Base-by-base conservation (phyloP, 1,284 basidiomycete species). In the Cutaneotrichosporon mucoides region DNA sequence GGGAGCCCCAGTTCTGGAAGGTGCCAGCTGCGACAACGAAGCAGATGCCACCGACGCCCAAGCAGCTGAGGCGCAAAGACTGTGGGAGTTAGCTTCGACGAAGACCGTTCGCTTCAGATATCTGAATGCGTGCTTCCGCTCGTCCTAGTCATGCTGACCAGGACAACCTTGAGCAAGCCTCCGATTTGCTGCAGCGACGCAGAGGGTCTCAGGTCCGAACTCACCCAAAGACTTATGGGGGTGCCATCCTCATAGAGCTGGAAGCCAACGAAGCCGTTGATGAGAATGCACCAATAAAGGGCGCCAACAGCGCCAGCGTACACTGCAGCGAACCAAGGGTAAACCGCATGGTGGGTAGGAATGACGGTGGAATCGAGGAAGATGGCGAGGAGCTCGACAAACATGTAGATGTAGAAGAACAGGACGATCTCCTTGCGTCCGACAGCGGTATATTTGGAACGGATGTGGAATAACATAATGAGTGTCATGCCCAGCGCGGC, bases 211-310 rank as follows among this genome's bases (percentile, higher is more conserved):
- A 24, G 24, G 24, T 24, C 24, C 24, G 24, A 24, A 80, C 86
- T 68, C 67, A 92, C 92, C 95, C 95, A 99, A 67, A 99, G 85
- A 46, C 91, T 94, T 63, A 92, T 80, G 1, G 95, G 92, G 12
- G 95, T 99, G 36, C 95, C 96, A 72, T 99, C 95, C 80, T 99
- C 96, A 59, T 92, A 91, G 73, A 98, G 94, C 79, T 98, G 95
- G 83, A 99, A 99, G 0, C 95, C 95, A 55, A 99, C 92, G 73
- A 99, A 99, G 7, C 93, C 96, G 68, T 99, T 99, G 75, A 98
- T 86, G 66, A 99, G 83, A 49, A 99, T 81, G 78, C 92, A 95
- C 77, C 88, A 89, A 76, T 93, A 99, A 10, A 90, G 84, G 10
- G 91, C 86, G 34, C 88, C 89, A 12, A 96, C 83, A 16, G 97